A percentile compares a stretch with the other conserved stretches of the same genome.
These are phyloP conservation scores for Agroathelia rolfsii DNA, from an alignment of 1,284 basidiomycete species.

Conservation along the genomic window DNA sequence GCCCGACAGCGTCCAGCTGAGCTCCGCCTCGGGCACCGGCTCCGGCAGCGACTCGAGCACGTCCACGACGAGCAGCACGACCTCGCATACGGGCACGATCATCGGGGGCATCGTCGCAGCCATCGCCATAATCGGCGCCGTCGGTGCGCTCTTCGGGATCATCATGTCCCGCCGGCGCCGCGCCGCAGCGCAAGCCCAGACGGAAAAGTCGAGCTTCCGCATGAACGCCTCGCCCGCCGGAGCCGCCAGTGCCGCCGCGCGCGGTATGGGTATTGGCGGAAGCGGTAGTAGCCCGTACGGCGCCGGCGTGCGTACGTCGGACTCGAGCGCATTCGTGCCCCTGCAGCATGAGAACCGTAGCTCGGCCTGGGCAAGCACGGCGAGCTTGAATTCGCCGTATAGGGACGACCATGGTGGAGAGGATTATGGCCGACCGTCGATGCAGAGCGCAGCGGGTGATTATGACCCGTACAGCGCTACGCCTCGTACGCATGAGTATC, in stretches of 20 bases:
- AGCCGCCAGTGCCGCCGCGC: slow-evolving; percentile 21
- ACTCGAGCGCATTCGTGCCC: slow-evolving; percentile 51
- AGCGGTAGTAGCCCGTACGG: no score
- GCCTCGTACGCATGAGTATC: no score
- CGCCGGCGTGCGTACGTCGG: slow-evolving; percentile 29
- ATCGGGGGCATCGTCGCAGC: slow-evolving; percentile 43
- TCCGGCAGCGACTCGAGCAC: slow-evolving; percentile 7
- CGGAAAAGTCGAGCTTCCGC: no score
- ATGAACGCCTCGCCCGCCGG: no score
- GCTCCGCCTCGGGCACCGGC: slow-evolving; percentile 20
- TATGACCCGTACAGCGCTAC: slow-evolving; percentile 21
- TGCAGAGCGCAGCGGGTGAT: slow-evolving; percentile 6
- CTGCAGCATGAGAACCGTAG: slow-evolving; percentile 45
- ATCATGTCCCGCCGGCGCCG: slow-evolving; percentile 35
- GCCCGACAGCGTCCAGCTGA: slow-evolving; percentile 37
- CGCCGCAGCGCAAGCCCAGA: slow-evolving; percentile 14
- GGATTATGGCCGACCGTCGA: slow-evolving; percentile 14
- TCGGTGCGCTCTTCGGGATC: slow-evolving; percentile 40
- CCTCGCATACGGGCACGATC: slow-evolving; percentile 32
- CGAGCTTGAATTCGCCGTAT: slow-evolving; percentile 32
- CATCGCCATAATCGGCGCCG: slow-evolving; percentile 34
- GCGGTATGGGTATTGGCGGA: slow-evolving; percentile 29
- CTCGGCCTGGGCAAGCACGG: slow-evolving; percentile 37
- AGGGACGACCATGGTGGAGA: slow-evolving; percentile 27
- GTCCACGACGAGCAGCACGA: slow-evolving; percentile 14